Evolutionary conservation across 139 green algal species (phyloP).

Genomic region (Desmodesmus armatus): DNA sequence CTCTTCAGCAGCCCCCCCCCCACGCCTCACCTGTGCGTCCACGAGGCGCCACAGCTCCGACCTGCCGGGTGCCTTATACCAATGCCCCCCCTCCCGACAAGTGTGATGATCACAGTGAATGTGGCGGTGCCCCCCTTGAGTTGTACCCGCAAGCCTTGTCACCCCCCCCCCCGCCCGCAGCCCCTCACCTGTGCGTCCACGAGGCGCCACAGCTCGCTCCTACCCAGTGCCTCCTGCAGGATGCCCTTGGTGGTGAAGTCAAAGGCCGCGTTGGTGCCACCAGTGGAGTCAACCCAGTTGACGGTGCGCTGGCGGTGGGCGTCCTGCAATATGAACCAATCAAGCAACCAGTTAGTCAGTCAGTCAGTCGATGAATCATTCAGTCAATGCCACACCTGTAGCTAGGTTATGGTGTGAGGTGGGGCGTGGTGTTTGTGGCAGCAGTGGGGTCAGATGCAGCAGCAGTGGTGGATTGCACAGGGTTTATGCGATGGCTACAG

Average conservation of each 20-base stretch:
- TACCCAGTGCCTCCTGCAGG: slow-evolving; percentile 91
- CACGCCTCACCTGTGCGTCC: slow-evolving; percentile 86
- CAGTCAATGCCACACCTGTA: no score
- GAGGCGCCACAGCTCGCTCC: slow-evolving; percentile 96
- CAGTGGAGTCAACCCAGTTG: slow-evolving; percentile 94
- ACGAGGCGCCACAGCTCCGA: slow-evolving; percentile 97
- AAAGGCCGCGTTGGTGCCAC: slow-evolving; percentile 91
- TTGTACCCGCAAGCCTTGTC: neutral
- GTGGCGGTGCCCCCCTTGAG: neutral
- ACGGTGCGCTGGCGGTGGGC: slow-evolving; percentile 90
- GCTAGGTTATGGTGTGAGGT: no score
- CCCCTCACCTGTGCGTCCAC: slow-evolving; percentile 87
- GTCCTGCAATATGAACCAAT: slow-evolving; percentile 63
- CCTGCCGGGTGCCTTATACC: slow-evolving; percentile 90
- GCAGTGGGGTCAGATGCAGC: no score
- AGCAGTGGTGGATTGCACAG: no score
- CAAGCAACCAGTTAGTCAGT: no score
- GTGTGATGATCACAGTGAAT: no score
- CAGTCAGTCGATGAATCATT: no score
- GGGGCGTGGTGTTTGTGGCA: no score
- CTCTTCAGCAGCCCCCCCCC: slow-evolving; percentile 71
- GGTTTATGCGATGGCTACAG: no score
- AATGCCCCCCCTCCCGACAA: no score
- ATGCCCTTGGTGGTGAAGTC: slow-evolving; percentile 99
- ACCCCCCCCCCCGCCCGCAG: no score